These are phyloP conservation scores for Coprinopsis marcescibilis DNA, from an alignment of 768 basidiomycete species.

Conservation along the genomic window DNA sequence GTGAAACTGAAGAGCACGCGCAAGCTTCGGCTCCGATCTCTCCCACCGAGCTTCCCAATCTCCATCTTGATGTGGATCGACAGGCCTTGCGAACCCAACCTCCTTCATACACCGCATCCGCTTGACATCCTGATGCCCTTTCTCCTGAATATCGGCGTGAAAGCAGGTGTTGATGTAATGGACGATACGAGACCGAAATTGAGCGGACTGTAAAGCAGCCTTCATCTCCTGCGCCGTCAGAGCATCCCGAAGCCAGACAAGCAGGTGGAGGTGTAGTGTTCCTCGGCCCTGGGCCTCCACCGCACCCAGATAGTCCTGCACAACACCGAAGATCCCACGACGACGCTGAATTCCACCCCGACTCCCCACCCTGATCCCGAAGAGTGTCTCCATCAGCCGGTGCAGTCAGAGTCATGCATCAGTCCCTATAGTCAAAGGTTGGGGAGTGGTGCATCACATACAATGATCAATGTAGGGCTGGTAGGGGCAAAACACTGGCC, in stretches of 20 bases:
- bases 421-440: too few relatives aligned
- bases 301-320: conserved; percentile 29
- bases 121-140: conserved; percentile 11
- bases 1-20: conserved; percentile 27
- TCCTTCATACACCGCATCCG: conserved; percentile 14
- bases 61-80: conserved; percentile 19
- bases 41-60: neutral
- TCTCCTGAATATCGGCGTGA: conserved; percentile 22
- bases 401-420: too few relatives aligned
- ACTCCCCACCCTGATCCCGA: too few relatives aligned
- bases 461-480: too few relatives aligned
- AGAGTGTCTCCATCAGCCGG: too few relatives aligned
- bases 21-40: conserved; percentile 20
- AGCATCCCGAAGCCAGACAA: conserved; percentile 30
- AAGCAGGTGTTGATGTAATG: conserved; percentile 27
- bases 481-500: too few relatives aligned
- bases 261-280: conserved; percentile 33
- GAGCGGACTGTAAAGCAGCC: conserved; percentile 15
- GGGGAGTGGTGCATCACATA: too few relatives aligned
- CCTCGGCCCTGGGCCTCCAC: conserved; percentile 39
- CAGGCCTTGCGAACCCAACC: conserved; percentile 29
- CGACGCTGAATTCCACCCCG: too few relatives aligned
- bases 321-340: conserved; percentile 31
- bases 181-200: conserved; percentile 22
- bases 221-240: conserved; percentile 20